Evolutionary conservation across 768 basidiomycete genomes (phyloP).

Genomic region (Rhodotorula sphaerocarpa): DNA sequence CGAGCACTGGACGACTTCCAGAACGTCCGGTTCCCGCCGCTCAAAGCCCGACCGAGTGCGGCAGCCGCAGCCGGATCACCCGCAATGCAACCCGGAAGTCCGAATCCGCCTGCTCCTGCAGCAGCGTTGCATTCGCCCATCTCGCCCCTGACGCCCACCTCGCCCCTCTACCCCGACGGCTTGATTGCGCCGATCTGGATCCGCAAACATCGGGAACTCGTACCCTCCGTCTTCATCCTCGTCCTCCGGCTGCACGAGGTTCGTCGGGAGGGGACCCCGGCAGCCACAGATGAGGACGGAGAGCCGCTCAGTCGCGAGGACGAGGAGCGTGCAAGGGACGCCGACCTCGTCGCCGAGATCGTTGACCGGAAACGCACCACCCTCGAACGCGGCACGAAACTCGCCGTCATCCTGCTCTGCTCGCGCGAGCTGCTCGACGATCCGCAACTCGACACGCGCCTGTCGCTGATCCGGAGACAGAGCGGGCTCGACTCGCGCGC

Average conservation of each 20-base stretch:
- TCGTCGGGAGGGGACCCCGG: conserved; percentile 40
- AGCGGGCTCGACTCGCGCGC: conserved; percentile 85
- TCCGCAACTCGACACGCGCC: conserved; percentile 65
- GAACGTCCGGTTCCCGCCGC: conserved; percentile 75
- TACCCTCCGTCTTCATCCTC: conserved; percentile 88
- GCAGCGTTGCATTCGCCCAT: conserved; percentile 65
- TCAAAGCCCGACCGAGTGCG: conserved; percentile 54
- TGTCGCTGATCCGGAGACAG: conserved; percentile 78
- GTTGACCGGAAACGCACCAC: conserved; percentile 67
- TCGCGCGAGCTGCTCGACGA: conserved; percentile 81
- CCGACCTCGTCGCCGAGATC: conserved; percentile 70
- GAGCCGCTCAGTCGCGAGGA: conserved; percentile 46
- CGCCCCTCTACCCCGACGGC: conserved; percentile 88
- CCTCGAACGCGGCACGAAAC: conserved; percentile 78
- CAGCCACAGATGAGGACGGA: conserved; percentile 21
- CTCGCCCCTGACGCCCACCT: conserved; percentile 80
- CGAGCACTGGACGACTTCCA: no score
- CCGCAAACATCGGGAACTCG: conserved; percentile 80
- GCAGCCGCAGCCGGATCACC: no score
- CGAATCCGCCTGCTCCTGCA: conserved; percentile 39
- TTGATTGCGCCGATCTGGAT: conserved; percentile 97
- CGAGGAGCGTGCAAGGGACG: conserved; percentile 65
- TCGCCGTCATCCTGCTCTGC: conserved; percentile 90
- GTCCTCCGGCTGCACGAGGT: conserved; percentile 74
- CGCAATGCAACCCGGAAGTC: no score